Evolutionary conservation across 768 basidiomycete genomes (phyloP).

Genomic region (Leucogyrophana mollusca): DNA sequence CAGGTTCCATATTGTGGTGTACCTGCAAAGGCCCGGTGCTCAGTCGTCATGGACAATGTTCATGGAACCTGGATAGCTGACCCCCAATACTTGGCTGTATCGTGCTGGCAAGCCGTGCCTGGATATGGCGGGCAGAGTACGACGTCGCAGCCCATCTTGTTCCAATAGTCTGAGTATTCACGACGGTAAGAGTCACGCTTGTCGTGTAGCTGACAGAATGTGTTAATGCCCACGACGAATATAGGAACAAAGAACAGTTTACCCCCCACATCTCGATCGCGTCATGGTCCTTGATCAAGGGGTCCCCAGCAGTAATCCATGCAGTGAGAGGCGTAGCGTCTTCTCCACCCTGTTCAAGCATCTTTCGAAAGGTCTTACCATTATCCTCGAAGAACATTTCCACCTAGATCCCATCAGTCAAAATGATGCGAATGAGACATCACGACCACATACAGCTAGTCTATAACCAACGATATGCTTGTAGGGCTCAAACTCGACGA

Average conservation of each 20-base stretch:
- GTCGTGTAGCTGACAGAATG: constrained; percentile 20
- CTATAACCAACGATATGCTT: constrained; percentile 26
- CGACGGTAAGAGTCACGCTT: constrained; percentile 28
- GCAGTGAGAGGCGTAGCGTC: constrained; percentile 26
- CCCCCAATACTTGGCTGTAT: constrained; percentile 32
- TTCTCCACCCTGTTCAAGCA: constrained; percentile 18
- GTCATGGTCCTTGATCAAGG: constrained; percentile 16
- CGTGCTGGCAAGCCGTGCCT: constrained; percentile 31
- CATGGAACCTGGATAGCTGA: too few species aligned
- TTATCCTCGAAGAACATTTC: constrained; percentile 33
- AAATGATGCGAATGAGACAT: background rate
- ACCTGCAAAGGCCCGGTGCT: constrained; percentile 22
- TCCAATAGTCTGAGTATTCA: constrained; percentile 30
- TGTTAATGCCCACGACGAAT: background rate
- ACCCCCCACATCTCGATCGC: constrained; percentile 21
- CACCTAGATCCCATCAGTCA: constrained; percentile 15
- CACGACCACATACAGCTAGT: constrained; percentile 23
- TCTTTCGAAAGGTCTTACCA: constrained; percentile 14
- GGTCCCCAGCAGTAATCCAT: constrained; percentile 24
- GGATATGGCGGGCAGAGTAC: constrained; percentile 33
- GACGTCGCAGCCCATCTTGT: constrained; percentile 32
- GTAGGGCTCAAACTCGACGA: constrained; percentile 30
- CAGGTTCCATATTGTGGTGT: constrained; percentile 36
- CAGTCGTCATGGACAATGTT: too few species aligned
- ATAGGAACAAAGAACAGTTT: background rate